phyloP scores from a whole-genome alignment of 2,329 filamentous ascomycete species.

The Hypoxylon sp. region DNA sequence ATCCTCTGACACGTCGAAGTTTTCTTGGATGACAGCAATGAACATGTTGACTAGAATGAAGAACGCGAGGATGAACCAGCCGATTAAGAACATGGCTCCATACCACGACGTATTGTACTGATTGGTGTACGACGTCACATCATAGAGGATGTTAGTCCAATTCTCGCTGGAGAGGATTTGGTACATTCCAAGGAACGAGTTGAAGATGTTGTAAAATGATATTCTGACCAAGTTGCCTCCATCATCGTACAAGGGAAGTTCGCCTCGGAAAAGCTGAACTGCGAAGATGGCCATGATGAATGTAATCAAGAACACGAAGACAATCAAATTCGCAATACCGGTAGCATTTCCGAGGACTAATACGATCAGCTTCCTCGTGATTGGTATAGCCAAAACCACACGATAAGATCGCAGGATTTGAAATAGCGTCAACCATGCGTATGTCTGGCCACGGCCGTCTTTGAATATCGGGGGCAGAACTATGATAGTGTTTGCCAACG shows the following conservation, averaged over 20 bases:
- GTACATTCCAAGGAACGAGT: constrained; percentile 98
- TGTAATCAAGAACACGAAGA: constrained; percentile 96
- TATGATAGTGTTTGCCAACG: constrained; percentile 85
- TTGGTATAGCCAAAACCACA: constrained; percentile 87
- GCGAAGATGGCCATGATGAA: constrained; percentile 95
- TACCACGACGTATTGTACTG: constrained; percentile 86
- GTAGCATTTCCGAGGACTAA: constrained; percentile 91
- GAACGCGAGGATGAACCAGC: constrained; percentile 96
- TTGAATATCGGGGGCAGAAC: constrained; percentile 84
- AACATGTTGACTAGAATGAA: constrained; percentile 99
- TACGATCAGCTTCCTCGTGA: constrained; percentile 87
- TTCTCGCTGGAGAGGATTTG: constrained; percentile 96
- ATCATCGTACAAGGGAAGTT: constrained; percentile 75
- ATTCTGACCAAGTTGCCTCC: constrained; percentile 74
- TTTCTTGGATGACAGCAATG: constrained; percentile 99
- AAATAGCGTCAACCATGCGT: constrained; percentile 91
- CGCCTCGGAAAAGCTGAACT: constrained; percentile 89
- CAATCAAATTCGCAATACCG: constrained; percentile 92
- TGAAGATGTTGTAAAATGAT: constrained; percentile 92
- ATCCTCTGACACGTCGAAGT: constrained; percentile 98
- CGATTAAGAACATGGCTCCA: constrained; percentile 87
- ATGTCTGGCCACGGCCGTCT: constrained; percentile 70
- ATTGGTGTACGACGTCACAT: constrained; percentile 77
- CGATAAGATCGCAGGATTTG: constrained; percentile 94
- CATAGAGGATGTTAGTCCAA: constrained; percentile 91